Percentiles rank a stretch among this genome's conserved stretches.
These are phyloP conservation scores for Pythium pyrilobum DNA, from an alignment of 352 stramenopile species.

Conservation along the genomic window DNA sequence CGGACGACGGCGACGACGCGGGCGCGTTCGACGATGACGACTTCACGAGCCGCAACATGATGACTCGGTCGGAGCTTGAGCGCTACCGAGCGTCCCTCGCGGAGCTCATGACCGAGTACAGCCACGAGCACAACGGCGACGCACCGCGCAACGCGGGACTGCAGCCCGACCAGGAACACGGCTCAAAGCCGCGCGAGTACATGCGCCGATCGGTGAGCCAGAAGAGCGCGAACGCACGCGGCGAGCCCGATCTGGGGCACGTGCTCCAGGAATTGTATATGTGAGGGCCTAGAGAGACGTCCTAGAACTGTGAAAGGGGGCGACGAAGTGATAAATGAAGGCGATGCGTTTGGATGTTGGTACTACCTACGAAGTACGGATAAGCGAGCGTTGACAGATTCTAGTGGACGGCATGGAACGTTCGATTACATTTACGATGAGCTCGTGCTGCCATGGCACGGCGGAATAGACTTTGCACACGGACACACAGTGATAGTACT, in stretches of 20 bases:
- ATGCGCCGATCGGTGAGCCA: background rate
- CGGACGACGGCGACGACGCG: conserved; percentile 22
- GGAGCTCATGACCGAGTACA: conserved; percentile 64
- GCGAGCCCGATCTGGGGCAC: conserved; percentile 5
- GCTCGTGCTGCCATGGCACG: conserved; percentile 8
- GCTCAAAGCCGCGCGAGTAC: conserved; percentile 1
- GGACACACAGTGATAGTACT: too few relatives aligned
- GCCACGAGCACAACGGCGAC: conserved; percentile 6
- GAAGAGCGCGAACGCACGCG: background rate
- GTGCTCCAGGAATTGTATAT: conserved; percentile 23
- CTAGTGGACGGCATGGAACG: too few relatives aligned
- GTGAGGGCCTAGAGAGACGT: too few relatives aligned
- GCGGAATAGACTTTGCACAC: too few relatives aligned
- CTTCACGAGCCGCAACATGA: conserved; percentile 19
- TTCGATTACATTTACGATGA: too few relatives aligned
- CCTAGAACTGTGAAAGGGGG: too few relatives aligned
- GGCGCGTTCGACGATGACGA: conserved; percentile 8
- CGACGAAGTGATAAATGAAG: too few relatives aligned
- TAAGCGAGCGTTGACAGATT: too few relatives aligned
- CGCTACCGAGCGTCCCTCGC: conserved; percentile 45
- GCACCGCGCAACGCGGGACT: background rate
- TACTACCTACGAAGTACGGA: too few relatives aligned
- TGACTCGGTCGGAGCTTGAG: conserved; percentile 29
- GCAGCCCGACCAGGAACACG: conserved; percentile 16
- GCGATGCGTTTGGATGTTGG: too few relatives aligned